Conservation (phyloP, 1,284 basidiomycete species). For the Boletellus deceptivus region DNA sequence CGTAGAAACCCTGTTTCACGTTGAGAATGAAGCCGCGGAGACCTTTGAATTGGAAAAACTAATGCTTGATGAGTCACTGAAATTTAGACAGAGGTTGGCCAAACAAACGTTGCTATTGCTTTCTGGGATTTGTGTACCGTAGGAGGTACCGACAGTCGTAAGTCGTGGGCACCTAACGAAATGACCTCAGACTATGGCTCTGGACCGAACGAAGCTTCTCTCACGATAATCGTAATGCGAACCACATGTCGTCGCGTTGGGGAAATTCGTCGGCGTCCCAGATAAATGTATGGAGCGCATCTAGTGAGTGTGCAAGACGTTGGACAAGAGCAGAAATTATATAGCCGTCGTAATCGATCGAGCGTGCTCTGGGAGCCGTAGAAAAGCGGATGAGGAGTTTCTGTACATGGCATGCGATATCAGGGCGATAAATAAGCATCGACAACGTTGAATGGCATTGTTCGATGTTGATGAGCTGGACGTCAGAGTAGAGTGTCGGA, state of each 20-base stretch:
- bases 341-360: conserved; percentile 31
- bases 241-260: conserved; percentile 71
- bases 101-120: conserved; percentile 58
- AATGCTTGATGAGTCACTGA: conserved; percentile 10
- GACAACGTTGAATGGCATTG: conserved; percentile 61
- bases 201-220: conserved; percentile 18
- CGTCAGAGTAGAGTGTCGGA: conserved; percentile 56
- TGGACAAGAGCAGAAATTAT: conserved; percentile 47
- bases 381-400: conserved; percentile 47
- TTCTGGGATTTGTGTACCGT: conserved; percentile 58
- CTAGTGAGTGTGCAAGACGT: conserved; percentile 47
- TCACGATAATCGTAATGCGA: conserved; percentile 61
- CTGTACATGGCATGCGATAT: conserved; percentile 63
- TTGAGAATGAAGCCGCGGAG: conserved; percentile 58
- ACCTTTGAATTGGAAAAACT: conserved; percentile 67
- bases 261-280: conserved; percentile 70
- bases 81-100: neutral
- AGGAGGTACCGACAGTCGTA: conserved; percentile 54
- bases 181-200: neutral
- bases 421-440: conserved; percentile 55
- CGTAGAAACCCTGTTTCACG: conserved; percentile 60
- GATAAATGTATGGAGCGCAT: conserved; percentile 59
- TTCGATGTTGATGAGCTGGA: conserved; percentile 49
- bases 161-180: conserved; percentile 57
- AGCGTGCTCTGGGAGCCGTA: neutral